phyloP scores from a whole-genome alignment of 805 yeast genomes.

The Sungouiozyma ichnusensis region DNA sequence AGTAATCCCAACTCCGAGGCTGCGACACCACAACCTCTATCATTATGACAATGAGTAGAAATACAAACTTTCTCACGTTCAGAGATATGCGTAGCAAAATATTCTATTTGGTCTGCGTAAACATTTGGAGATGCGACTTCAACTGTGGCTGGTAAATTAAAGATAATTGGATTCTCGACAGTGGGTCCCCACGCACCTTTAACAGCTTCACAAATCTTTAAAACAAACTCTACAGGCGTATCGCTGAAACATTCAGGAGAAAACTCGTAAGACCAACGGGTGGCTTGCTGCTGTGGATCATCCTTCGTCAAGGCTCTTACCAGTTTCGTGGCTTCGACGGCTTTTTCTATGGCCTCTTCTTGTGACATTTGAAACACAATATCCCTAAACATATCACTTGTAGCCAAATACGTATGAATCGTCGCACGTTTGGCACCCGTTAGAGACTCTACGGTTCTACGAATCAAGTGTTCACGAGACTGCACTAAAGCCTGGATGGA shows the following conservation, averaged over 20 bases:
- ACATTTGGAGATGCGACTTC: constrained; percentile 75
- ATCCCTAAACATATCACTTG: constrained; percentile 63
- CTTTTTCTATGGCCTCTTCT: constrained; percentile 48
- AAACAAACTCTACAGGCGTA: constrained; percentile 51
- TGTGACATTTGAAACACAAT: constrained; percentile 55
- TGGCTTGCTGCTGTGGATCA: constrained; percentile 40
- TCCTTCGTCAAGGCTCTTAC: constrained; percentile 67
- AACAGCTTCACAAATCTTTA: constrained; percentile 68
- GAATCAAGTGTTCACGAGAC: constrained; percentile 64
- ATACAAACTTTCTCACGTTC: constrained; percentile 64
- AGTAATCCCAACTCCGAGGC: constrained; percentile 73
- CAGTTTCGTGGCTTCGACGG: constrained; percentile 51
- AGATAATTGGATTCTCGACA: constrained; percentile 55
- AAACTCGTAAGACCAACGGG: constrained; percentile 68
- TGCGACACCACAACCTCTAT: constrained; percentile 80
- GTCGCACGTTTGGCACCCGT: constrained; percentile 69
- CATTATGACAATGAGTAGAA: constrained; percentile 76
- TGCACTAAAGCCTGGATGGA: constrained; percentile 68
- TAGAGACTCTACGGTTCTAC: constrained; percentile 61
- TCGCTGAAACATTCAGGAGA: constrained; percentile 76
- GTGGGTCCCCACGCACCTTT: constrained; percentile 67
- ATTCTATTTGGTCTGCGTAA: constrained; percentile 79
- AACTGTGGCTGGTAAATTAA: constrained; percentile 78
- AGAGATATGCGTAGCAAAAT: constrained; percentile 49
- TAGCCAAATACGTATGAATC: constrained; percentile 66